Base-by-base conservation (phyloP, 805 yeast genomes). In the Starmera pachycereana region DNA sequence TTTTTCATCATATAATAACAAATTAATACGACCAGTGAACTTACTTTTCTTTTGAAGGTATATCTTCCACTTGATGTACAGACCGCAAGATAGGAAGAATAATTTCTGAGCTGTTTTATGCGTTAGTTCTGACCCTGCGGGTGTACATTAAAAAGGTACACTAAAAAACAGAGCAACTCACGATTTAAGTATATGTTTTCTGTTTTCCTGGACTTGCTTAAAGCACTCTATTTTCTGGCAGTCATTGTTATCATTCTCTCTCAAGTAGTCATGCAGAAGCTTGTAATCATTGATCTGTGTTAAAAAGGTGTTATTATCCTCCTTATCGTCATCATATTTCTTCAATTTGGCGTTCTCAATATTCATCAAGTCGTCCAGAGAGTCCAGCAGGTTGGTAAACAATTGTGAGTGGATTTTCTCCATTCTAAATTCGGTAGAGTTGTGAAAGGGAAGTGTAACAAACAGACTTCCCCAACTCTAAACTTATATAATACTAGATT, bases 321-420 rank as follows among this genome's bases (percentile, higher is more conserved):
- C 10, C n/a, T 12, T n/a, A 4, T 19, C 10, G 14, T 25, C 18
- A 16, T 19, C 4, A 16, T 13, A 12, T 22, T 14, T n/a, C 19
- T 19, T 25, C 29, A 13, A 13, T 30, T n/a, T 30, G 32, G n/a
- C 16, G 12, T 35, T 35, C 22, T 19, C 28, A 7, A 12, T 22
- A n/a, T 12, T 18, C 35, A 57, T 40, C 5, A 68, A 46, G 25
- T 52, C 48, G 38, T 68, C 71, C 27, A 66, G 36, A 0, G 57
- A 47, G 11, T 44, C 35, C 8, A 65, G 44, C n/a, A 68, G 46
- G n/a, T 58, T 53, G 12, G 46, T 43, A 40, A 66, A 61, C 1
- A 60, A 48, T 25, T 16, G 12, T 9, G 37, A 34, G 16, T 18
- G 12, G 10, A 6, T 22, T 8, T 22, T 22, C 27, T 22, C 27